Evolutionary conservation across 768 basidiomycete genomes (phyloP), one percentile per base, ranked within the genome.

Genomic region (Suillus cothurnatus): DNA sequence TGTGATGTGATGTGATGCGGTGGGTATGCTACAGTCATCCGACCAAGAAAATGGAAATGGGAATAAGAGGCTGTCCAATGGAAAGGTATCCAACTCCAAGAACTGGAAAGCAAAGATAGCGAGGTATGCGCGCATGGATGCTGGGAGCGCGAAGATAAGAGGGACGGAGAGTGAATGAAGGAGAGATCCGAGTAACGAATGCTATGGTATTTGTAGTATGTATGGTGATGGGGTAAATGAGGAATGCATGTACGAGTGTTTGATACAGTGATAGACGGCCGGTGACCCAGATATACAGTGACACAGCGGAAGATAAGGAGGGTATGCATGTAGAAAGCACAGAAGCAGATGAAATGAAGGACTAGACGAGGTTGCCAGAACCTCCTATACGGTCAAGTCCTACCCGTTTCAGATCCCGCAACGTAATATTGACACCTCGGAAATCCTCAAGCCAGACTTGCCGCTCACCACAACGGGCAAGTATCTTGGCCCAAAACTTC

Each of bases 401-500:
- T 8, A 79, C 80, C 4, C 81, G 76, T 59, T 74, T 75, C 14
- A 83, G 74, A 58, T 80, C 79, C 60, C 82, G 77, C 61, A 74
- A 68, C 34, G 85, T 87, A 65, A 90, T 79, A 72, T 88, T 88
- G 23, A 85, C 77, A 21, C 90, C 90, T 1, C 73, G 72, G 68
- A 82, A 88, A 72, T 90, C 88, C 76, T 91, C 88, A 60, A 91
- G 74, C 82, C 84, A 87, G 64, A 91, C 87, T 41, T 79, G 82
- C 9, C 83, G 79, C 66, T 79, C 81, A 57, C 79, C 76, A 74
- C 89, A 90, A 64, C 81, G 74, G 56, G 76, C 74, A 57, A 87
- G 71, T 53, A 87, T 83, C 43, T 76, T 74, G 63, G 76, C 75
- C 86, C 86, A 87, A 64, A 90, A 86, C 62, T 79, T 78, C 58